phyloP scores from a whole-genome alignment of 2,329 filamentous ascomycete species.

The Penicillium oxalicum region DNA sequence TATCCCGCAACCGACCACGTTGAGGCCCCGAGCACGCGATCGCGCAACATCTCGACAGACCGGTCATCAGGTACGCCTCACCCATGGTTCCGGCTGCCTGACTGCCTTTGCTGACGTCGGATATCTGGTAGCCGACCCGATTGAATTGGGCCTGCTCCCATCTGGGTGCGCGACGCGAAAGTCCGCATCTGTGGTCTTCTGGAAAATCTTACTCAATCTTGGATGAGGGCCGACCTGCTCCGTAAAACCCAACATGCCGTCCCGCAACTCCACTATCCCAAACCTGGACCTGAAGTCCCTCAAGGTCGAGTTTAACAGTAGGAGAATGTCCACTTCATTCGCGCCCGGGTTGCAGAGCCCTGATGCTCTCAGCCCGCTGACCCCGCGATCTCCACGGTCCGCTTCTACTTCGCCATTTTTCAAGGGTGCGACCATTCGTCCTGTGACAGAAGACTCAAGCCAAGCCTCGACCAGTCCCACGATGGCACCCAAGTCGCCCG shows the following conservation, averaged over 20 bases:
- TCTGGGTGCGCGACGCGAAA: conserved; percentile 1
- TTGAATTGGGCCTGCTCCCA: neutral
- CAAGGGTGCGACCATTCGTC: conserved; percentile 38
- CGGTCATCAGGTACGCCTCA: conserved; percentile 12
- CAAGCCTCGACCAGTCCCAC: conserved; percentile 22
- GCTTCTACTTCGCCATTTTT: conserved; percentile 33
- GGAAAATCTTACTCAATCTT: neutral
- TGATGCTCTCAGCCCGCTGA: conserved; percentile 31
- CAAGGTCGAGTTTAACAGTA: conserved; percentile 24
- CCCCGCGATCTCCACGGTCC: conserved; percentile 36
- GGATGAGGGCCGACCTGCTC: neutral
- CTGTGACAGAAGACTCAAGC: conserved; percentile 35
- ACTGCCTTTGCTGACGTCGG: conserved; percentile 6
- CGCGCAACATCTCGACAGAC: neutral
- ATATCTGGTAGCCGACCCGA: conserved; percentile 1
- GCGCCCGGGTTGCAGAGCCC: conserved; percentile 33
- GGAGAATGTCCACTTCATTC: conserved; percentile 28
- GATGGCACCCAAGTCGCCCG: conserved; percentile 24
- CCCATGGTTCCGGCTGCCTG: conserved; percentile 5
- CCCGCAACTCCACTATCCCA: conserved; percentile 31
- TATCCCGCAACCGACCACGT: no score
- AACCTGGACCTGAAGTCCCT: conserved; percentile 35
- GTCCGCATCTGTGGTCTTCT: neutral
- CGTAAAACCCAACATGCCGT: conserved; percentile 28
- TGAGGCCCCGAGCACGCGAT: no score